These are phyloP conservation scores for Capsicum pubescens DNA, from an alignment of 257 asterid genomes.

Conservation along the genomic window DNA sequence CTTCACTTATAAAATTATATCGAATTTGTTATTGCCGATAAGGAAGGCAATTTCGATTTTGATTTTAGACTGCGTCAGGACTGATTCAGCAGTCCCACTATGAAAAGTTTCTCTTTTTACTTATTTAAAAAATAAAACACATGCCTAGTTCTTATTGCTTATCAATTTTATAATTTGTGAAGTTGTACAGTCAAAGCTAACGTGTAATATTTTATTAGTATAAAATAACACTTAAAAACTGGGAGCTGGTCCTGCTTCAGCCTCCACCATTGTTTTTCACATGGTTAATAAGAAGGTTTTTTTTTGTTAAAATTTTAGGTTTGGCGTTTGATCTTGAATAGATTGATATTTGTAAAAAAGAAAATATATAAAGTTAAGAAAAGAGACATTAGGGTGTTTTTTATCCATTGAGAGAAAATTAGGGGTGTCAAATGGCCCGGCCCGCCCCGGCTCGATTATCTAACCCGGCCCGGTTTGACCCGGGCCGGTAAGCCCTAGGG, in stretches of 20 bases:
- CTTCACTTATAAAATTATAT: no score
- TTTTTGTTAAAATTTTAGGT: neutral
- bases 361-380: no score
- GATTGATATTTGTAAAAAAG: no score
- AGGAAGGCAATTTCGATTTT: neutral
- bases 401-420: no score
- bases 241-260: neutral
- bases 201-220: neutral
- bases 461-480: no score
- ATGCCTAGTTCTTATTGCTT: neutral
- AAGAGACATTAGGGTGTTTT: no score
- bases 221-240: neutral
- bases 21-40: no score
- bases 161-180: neutral
- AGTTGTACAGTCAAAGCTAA: neutral
- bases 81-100: conserved; percentile 11
- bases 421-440: no score
- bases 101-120: neutral
- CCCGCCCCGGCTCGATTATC: no score
- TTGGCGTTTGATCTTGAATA: no score
- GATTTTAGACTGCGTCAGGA: conserved; percentile 13
- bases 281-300: neutral
- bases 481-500: no score
- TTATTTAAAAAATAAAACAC: neutral
- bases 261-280: neutral